phyloP scores from a whole-genome alignment of 345 rosid genomes.

The Salix dunnii region DNA sequence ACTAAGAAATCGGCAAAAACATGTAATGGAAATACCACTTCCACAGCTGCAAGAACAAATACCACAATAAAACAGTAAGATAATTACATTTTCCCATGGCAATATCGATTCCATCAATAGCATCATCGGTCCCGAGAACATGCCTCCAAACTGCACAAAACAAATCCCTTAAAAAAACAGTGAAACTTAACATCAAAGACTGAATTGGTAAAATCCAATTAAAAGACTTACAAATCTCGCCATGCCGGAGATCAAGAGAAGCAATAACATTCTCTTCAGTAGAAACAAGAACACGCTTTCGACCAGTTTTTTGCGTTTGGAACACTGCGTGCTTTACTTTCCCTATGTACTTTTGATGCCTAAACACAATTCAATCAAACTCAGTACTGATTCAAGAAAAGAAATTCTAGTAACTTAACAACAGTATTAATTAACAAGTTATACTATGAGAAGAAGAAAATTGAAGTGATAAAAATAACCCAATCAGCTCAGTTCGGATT shows the following conservation, averaged over 20 bases:
- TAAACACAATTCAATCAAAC: slow-evolving; percentile 13
- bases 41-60: neutral
- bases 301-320: slow-evolving; percentile 90
- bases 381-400: neutral
- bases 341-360: slow-evolving; percentile 89
- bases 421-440: neutral
- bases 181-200: neutral
- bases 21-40: neutral
- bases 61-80: neutral
- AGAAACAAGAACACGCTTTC: slow-evolving; percentile 89
- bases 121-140: slow-evolving; percentile 70
- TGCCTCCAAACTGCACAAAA: slow-evolving; percentile 81
- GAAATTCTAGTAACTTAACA: neutral
- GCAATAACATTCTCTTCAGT: slow-evolving; percentile 92
- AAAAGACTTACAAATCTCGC: slow-evolving; percentile 71
- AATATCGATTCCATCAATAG: slow-evolving; percentile 66
- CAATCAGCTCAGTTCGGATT: neutral
- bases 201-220: neutral
- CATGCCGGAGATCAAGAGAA: slow-evolving; percentile 92
- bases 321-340: slow-evolving; percentile 95
- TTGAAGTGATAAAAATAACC: neutral
- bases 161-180: neutral
- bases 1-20: neutral
- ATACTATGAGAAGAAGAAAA: neutral
- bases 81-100: slow-evolving; percentile 79